Conservation (phyloP, 2,329 filamentous ascomycete species). For the Alternaria rosae region DNA sequence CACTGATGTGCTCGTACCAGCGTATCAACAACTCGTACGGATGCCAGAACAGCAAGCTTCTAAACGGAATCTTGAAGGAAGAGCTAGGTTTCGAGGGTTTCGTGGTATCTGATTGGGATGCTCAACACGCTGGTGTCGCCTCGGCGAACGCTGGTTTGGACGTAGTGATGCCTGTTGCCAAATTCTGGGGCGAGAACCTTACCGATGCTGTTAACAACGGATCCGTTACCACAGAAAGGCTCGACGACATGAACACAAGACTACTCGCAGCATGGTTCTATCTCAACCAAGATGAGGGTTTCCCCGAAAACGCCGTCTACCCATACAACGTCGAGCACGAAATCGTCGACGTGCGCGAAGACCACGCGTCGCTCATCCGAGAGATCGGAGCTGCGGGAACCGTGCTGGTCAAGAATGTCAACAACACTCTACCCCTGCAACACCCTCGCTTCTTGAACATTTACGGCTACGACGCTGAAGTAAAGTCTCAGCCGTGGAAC, state of each 20-base stretch:
- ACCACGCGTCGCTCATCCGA: conserved; percentile 53
- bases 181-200: conserved; percentile 42
- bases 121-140: conserved; percentile 55
- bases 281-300: conserved; percentile 52
- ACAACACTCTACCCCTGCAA: conserved; percentile 61
- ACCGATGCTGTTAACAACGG: conserved; percentile 42
- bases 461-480: conserved; percentile 51
- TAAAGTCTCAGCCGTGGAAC: conserved; percentile 48
- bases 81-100: conserved; percentile 59
- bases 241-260: conserved; percentile 44
- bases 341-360: conserved; percentile 57
- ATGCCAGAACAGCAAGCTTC: conserved; percentile 49
- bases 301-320: conserved; percentile 32
- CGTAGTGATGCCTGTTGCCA: conserved; percentile 53
- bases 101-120: conserved; percentile 53
- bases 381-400: conserved; percentile 52
- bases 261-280: conserved; percentile 38
- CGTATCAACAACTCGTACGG: conserved; percentile 41
- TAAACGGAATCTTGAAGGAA: conserved; percentile 60
- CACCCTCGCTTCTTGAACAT: conserved; percentile 51
- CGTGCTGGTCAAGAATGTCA: conserved; percentile 60
- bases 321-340: conserved; percentile 33
- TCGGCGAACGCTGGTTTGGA: conserved; percentile 57
- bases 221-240: conserved; percentile 28
- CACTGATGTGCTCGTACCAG: conserved; percentile 66